A percentile compares a stretch with the other conserved stretches of the same genome.
Evolutionary conservation across 2,329 filamentous ascomycete species (phyloP).

Genomic region (Fusarium sp.): DNA sequence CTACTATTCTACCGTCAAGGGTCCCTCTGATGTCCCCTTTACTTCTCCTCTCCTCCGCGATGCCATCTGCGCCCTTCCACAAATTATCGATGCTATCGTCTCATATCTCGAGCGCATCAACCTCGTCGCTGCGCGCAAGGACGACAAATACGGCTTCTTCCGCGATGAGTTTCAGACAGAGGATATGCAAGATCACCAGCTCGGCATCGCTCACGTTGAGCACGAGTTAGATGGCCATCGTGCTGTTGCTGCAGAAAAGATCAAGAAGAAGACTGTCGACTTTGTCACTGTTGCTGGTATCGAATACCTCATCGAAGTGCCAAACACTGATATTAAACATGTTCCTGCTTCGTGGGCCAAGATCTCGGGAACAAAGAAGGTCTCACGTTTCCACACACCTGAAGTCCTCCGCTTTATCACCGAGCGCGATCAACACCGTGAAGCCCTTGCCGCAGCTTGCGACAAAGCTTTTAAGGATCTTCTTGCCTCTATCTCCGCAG

Average conservation of each 20-base stretch:
- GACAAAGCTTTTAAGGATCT: conserved; percentile 83
- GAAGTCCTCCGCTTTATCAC: conserved; percentile 85
- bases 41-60: conserved; percentile 75
- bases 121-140: conserved; percentile 80
- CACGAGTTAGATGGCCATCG: conserved; percentile 87
- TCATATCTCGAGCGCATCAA: conserved; percentile 88
- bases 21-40: conserved; percentile 78
- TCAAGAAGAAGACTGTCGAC: conserved; percentile 77
- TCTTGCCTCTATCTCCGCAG: conserved; percentile 78
- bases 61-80: conserved; percentile 80
- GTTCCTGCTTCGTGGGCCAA: conserved; percentile 96
- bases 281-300: conserved; percentile 91
- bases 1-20: conserved; percentile 78
- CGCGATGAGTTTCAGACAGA: conserved; percentile 89
- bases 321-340: conserved; percentile 83
- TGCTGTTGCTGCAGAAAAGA: conserved; percentile 74
- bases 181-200: conserved; percentile 87
- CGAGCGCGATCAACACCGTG: conserved; percentile 94
- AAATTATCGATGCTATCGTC: conserved; percentile 79
- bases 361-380: conserved; percentile 92
- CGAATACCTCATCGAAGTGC: conserved; percentile 93
- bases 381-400: conserved; percentile 94
- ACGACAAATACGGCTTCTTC: conserved; percentile 97
- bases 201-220: conserved; percentile 92
- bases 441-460: conserved; percentile 91